Evolutionary conservation across 2,329 filamentous ascomycete genomes (phyloP), one percentile per base, ranked within the genome.

Genomic region (Ophiostoma novo-ulmi): DNA sequence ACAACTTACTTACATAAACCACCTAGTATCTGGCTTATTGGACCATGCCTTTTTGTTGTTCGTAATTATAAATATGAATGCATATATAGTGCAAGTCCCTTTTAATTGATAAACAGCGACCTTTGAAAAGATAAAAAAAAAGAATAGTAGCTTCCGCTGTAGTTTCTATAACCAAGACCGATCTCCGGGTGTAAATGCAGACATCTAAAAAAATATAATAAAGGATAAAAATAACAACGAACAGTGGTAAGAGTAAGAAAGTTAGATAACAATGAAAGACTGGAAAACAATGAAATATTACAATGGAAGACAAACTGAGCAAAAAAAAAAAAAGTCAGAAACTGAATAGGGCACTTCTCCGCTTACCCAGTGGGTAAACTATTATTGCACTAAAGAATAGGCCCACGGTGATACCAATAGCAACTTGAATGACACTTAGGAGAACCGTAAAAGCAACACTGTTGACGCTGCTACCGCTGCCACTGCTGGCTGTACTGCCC

Each of bases 361-460:
- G 80, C 78, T 88, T 88, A 14, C 86, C 85, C 44, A 87, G 77
- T 0, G 85, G 85, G 75, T 87, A 87, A 17, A 87, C 82, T 70
- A 87, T 80, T 65, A 87, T 75, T 7, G 84, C 84, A 70, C 85
- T 86, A 75, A 87, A 79, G 72, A 85, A 87, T 36, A 89, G 75
- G 14, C 87, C 87, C 2, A 88, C 86, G n/a, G 85, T 87, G 71
- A 88, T 86, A 48, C 86, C 85, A 70, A 88, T 87, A 6, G 86
- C 85, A 1, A 88, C 84, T 76, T 89, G 85, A 26, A 89, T 84
- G 70, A 88, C 86, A 71, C 83, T 85, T 55, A 85, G 81, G 38
- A 87, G 78, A 5, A 88, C 84, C 10, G 82, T 84, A 72, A 88
- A 86, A 0, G 83, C 80, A 3, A 83, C 82, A 70, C 77, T 80